Evolutionary conservation across 805 yeast species (phyloP), one percentile per base, ranked within the genome.

Genomic region (Spathaspora girioi): DNA sequence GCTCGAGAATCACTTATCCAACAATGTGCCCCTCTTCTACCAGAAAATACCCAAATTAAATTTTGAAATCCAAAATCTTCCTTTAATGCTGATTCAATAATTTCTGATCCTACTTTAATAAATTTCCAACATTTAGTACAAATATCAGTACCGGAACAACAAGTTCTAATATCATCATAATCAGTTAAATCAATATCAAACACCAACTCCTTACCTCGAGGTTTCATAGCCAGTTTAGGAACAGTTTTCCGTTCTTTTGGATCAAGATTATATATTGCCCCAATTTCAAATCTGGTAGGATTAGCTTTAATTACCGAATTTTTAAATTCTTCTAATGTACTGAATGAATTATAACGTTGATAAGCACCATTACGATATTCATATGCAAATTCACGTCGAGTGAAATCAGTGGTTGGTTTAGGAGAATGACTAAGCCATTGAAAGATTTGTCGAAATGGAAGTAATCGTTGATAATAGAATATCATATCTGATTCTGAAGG

Each of bases 21-120:
- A 62, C 98, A 96, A 76, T 94, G 99, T 14, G 96, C 96, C 68
- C 99, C 99, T 80, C 99, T 88, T 76, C 99, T 87, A 45, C 99
- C 99, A 0, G 97, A 90, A 64, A 89, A 94, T 4, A 93, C 97
- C 98, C 98, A 94, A 47, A 94, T 75, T 63, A 90, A 75, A 67
- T 89, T 85, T 53, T 83, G 72, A 66, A 89, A 92, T 0, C 97
- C 98, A 68, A 94, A 94, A 67, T 93, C 98, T 47, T 89, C 90
- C 48, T 81, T 72, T 48, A 94, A 75, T 0, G 96, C 86, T 1
- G 67, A 63, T 54, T 87, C 89, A 53, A 94, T 71, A 45, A 92
- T 81, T 60, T 83, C 80, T 52, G 91, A 81, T 1, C 97, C 97
- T 23, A 92, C 81, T 18, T 86, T 83, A 53, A 94, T 89, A 64